phyloP scores from a whole-genome alignment of 176 grass and related monocot species.

The Pontederia paniculata region DNA sequence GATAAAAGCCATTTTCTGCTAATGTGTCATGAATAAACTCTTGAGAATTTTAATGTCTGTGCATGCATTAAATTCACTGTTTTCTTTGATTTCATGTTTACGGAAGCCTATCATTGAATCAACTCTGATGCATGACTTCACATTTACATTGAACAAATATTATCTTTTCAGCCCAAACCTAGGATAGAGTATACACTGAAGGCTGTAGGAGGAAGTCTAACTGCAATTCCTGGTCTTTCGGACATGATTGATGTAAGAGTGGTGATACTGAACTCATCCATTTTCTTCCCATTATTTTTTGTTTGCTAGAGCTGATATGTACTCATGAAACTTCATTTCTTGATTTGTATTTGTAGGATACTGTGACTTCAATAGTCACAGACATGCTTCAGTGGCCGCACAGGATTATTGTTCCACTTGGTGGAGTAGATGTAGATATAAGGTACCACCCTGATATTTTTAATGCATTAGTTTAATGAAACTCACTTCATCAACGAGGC shows the following conservation, averaged over 20 bases:
- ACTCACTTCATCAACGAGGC: not conserved
- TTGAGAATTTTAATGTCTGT: too few relatives aligned
- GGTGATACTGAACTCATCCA: not conserved
- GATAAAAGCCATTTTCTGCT: too few relatives aligned
- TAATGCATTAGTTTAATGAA: not conserved
- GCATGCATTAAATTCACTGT: too few relatives aligned
- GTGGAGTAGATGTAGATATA: slow-evolving; percentile 63
- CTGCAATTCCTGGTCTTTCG: slow-evolving; percentile 83
- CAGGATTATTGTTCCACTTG: slow-evolving; percentile 84
- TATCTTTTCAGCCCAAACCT: slow-evolving; percentile 68
- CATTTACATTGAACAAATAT: not conserved
- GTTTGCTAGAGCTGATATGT: not conserved
- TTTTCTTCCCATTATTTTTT: not conserved
- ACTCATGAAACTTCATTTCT: not conserved
- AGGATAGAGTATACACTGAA: slow-evolving; percentile 86
- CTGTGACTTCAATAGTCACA: slow-evolving; percentile 64
- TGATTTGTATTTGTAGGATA: slow-evolving; percentile 44
- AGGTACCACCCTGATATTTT: slow-evolving; percentile 32
- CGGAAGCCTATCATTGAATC: too few relatives aligned
- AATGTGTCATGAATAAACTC: too few relatives aligned
- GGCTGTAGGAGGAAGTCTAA: slow-evolving; percentile 92
- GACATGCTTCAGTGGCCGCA: slow-evolving; percentile 99
- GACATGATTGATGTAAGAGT: slow-evolving; percentile 89
- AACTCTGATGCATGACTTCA: not conserved
- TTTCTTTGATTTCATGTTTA: too few relatives aligned